Percentiles rank a stretch among this genome's conserved stretches.
Conservation (phyloP, 1,284 basidiomycete species). For the Boletus putidus region DNA sequence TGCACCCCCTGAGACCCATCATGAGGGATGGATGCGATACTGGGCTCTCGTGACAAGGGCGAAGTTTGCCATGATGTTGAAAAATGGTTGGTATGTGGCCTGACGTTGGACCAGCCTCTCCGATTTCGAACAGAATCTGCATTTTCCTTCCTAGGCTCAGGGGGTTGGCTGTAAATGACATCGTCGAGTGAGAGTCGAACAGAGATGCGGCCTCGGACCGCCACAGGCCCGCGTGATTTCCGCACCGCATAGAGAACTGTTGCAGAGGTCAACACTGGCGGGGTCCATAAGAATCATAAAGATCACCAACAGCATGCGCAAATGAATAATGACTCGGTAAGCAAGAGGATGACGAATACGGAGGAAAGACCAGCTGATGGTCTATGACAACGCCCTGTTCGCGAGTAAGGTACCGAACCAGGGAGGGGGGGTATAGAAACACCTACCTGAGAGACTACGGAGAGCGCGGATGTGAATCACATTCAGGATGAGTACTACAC, state of each 20-base stretch:
- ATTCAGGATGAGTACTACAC: conserved; percentile 46
- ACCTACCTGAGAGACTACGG: conserved; percentile 50
- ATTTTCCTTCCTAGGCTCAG: conserved; percentile 34
- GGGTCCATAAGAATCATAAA: neutral
- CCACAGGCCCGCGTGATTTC: conserved; percentile 52
- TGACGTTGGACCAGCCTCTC: conserved; percentile 60
- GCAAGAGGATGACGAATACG: conserved; percentile 51
- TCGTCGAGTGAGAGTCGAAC: conserved; percentile 51
- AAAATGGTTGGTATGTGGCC: conserved; percentile 10
- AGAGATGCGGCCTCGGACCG: conserved; percentile 57
- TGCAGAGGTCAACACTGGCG: neutral
- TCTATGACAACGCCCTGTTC: conserved; percentile 23
- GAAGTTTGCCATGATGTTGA: neutral
- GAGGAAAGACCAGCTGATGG: conserved; percentile 40
- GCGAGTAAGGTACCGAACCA: neutral
- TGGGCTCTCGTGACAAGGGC: conserved; percentile 9
- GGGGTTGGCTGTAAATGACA: conserved; percentile 27
- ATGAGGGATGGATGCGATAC: conserved; percentile 5
- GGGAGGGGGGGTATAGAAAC: neutral
- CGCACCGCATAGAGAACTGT: conserved; percentile 59
- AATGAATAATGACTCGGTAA: conserved; percentile 57
- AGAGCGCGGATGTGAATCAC: conserved; percentile 41
- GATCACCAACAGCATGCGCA: conserved; percentile 56
- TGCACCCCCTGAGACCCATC: conserved; percentile 1
- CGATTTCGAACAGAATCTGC: conserved; percentile 25